Conservation (phyloP, 164 flowering plant genomes). For the Berberis thunbergii region DNA sequence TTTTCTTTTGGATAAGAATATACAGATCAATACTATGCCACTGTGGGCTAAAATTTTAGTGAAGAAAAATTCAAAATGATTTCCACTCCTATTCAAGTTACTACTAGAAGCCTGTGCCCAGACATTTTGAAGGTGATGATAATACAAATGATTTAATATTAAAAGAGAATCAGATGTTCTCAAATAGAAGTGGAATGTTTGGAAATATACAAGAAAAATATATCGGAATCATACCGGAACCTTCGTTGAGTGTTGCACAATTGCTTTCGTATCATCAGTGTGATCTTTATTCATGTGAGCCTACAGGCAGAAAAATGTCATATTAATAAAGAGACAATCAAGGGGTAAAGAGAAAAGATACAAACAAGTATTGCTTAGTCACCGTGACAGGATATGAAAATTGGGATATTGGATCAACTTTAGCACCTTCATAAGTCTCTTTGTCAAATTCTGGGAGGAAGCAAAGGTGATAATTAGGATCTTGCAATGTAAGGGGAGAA, state of each 20-base stretch:
- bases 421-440: constrained; percentile 57
- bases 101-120: too few species aligned
- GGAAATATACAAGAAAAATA: too few species aligned
- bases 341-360: not conserved
- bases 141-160: too few species aligned
- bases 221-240: constrained; percentile 26
- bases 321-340: not conserved
- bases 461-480: not conserved
- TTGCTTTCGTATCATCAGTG: constrained; percentile 75
- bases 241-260: constrained; percentile 70
- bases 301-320: constrained; percentile 21
- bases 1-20: too few species aligned
- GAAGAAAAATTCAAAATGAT: too few species aligned
- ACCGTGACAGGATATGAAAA: constrained; percentile 83
- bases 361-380: constrained; percentile 9
- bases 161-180: too few species aligned
- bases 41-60: too few species aligned
- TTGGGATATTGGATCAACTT: constrained; percentile 87
- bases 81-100: too few species aligned
- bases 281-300: constrained; percentile 97
- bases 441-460: constrained; percentile 45
- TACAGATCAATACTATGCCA: too few species aligned
- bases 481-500: not conserved
- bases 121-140: too few species aligned
- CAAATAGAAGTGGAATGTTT: too few species aligned